These are phyloP conservation scores for Biscutella laevigata DNA, from an alignment of 441 rosid genomes.

Conservation along the genomic window DNA sequence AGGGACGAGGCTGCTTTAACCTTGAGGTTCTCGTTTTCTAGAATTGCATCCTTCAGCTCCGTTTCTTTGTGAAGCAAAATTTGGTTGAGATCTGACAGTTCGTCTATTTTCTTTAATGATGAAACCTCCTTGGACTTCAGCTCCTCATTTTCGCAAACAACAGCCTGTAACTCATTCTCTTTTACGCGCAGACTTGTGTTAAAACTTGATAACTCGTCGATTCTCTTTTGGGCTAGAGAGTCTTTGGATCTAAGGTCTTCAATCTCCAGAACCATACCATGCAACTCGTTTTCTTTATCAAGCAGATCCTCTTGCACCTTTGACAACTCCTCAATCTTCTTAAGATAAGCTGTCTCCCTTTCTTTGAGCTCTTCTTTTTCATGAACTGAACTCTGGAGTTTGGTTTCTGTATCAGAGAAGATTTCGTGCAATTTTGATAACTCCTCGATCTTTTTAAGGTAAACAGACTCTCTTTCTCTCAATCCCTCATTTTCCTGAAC, in stretches of 20 bases:
- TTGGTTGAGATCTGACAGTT: conserved; percentile 39
- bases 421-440: conserved; percentile 52
- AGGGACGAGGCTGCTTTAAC: conserved; percentile 43
- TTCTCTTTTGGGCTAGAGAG: conserved; percentile 11
- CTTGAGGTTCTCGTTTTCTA: conserved; percentile 60
- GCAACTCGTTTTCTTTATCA: conserved; percentile 18
- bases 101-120: conserved; percentile 15
- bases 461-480: conserved; percentile 40
- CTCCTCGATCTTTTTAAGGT: conserved; percentile 55
- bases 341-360: conserved; percentile 42
- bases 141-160: conserved; percentile 14
- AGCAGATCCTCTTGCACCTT: conserved; percentile 51
- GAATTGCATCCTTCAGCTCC: conserved; percentile 45
- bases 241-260: conserved; percentile 17
- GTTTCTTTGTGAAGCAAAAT: conserved; percentile 61
- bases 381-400: conserved; percentile 45
- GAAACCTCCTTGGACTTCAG: conserved; percentile 20
- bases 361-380: conserved; percentile 58
- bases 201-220: conserved; percentile 17
- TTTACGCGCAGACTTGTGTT: background rate
- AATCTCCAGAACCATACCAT: background rate
- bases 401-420: conserved; percentile 58
- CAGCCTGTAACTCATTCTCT: conserved; percentile 19
- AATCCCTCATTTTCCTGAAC: conserved; percentile 58
- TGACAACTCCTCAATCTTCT: conserved; percentile 67